These are phyloP conservation scores for Murraya paniculata DNA, from an alignment of 345 rosid species.

Conservation along the genomic window DNA sequence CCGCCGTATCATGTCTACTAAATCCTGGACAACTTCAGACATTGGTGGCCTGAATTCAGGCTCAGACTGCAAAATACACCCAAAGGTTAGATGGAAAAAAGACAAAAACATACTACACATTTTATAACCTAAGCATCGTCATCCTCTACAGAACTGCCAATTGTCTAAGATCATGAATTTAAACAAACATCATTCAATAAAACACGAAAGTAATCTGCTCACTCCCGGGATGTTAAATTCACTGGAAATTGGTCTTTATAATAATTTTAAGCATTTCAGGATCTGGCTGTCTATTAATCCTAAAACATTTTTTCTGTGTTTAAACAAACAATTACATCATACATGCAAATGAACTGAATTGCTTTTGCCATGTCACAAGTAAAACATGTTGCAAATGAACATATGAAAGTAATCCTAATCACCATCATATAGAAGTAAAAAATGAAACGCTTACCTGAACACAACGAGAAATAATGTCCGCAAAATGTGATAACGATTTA, in stretches of 20 bases:
- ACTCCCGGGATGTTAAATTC: not conserved
- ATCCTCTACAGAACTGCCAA: not conserved
- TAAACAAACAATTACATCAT: not conserved
- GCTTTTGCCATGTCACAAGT: not conserved
- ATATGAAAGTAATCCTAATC: not conserved
- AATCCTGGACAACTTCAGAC: constrained; percentile 98
- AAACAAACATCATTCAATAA: not conserved
- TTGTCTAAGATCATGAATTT: not conserved
- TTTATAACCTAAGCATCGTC: not conserved
- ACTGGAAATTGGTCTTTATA: not conserved
- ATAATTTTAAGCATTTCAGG: not conserved
- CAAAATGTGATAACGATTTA: constrained; percentile 88
- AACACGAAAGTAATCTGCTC: not conserved
- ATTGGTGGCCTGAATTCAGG: constrained; percentile 85
- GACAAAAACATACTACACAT: not conserved
- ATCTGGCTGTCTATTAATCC: not conserved
- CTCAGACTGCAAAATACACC: constrained; percentile 47
- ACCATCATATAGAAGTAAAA: not conserved
- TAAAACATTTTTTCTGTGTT: not conserved
- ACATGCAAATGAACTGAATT: not conserved
- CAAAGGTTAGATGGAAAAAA: not conserved
- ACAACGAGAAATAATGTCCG: constrained; percentile 89
- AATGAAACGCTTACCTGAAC: constrained; percentile 62
- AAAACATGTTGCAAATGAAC: not conserved
- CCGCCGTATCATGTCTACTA: constrained; percentile 69